Conservation (phyloP, 2,329 filamentous ascomycete genomes). For the Balansia obtecta region DNA sequence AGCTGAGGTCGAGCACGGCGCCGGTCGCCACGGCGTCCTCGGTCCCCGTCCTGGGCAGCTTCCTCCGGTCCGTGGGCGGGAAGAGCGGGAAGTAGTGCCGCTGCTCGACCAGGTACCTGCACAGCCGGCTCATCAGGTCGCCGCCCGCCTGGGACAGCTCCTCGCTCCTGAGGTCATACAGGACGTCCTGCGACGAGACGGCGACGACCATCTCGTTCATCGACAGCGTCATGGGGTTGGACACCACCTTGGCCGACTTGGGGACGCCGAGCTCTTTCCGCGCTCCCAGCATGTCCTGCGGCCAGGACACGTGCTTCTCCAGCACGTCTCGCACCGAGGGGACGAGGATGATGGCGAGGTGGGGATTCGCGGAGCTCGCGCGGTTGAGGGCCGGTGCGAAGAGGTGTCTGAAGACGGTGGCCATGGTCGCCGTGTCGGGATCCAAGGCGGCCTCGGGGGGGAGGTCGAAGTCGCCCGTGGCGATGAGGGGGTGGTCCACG, state of each 20-base stretch:
- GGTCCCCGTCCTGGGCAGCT: conserved; percentile 51
- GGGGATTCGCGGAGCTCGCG: conserved; percentile 57
- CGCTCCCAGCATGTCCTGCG: conserved; percentile 45
- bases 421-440: conserved; percentile 66
- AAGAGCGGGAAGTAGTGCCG: conserved; percentile 85
- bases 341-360: conserved; percentile 68
- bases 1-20: conserved; percentile 69
- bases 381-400: conserved; percentile 62
- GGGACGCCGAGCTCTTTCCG: conserved; percentile 66
- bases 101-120: conserved; percentile 74
- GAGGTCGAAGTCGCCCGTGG: conserved; percentile 66
- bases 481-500: conserved; percentile 77
- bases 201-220: conserved; percentile 80
- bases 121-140: conserved; percentile 59
- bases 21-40: conserved; percentile 52
- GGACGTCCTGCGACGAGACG: conserved; percentile 69
- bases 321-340: conserved; percentile 77
- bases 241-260: conserved; percentile 63
- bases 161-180: conserved; percentile 70
- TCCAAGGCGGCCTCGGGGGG: conserved; percentile 55
- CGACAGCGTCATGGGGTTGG: conserved; percentile 81
- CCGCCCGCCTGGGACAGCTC: conserved; percentile 35
- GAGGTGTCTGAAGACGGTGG: conserved; percentile 70
- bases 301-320: conserved; percentile 77
- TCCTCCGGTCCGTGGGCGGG: conserved; percentile 60